A percentile compares a stretch with the other conserved stretches of the same genome.
Conservation (phyloP, 306 rosid genomes). For the Prunus armeniaca region DNA sequence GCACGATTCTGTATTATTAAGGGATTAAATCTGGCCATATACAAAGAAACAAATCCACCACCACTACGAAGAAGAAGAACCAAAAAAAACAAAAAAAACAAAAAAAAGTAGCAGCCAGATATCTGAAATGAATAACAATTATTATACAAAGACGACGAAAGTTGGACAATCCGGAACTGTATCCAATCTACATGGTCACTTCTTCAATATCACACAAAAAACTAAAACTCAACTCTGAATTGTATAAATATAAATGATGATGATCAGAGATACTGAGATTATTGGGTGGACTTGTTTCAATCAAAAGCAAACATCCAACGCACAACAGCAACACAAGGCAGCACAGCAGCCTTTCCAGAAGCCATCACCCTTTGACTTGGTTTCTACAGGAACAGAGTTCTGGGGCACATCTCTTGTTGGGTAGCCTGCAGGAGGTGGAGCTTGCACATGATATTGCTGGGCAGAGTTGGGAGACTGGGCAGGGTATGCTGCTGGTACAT, state of each 20-base stretch:
- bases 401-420: constrained; percentile 52
- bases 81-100: neutral
- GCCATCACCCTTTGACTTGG: constrained; percentile 78
- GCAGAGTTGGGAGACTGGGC: constrained; percentile 26
- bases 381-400: constrained; percentile 23
- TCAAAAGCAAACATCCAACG: constrained; percentile 70
- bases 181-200: neutral
- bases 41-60: neutral
- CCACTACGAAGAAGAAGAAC: neutral
- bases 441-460: constrained; percentile 23
- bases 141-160: neutral
- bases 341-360: constrained; percentile 90
- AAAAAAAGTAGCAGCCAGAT: neutral
- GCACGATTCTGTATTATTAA: too few species aligned
- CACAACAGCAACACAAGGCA: constrained; percentile 74
- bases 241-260: neutral
- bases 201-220: neutral
- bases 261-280: neutral
- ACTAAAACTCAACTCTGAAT: neutral
- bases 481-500: constrained; percentile 23
- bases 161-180: neutral
- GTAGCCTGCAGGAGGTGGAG: constrained; percentile 67
- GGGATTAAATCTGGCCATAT: too few species aligned
- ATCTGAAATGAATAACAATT: neutral
- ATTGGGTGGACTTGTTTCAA: neutral